Base-by-base conservation (phyloP, 2,329 filamentous ascomycete genomes). In the Parascedosporium putredinis region DNA sequence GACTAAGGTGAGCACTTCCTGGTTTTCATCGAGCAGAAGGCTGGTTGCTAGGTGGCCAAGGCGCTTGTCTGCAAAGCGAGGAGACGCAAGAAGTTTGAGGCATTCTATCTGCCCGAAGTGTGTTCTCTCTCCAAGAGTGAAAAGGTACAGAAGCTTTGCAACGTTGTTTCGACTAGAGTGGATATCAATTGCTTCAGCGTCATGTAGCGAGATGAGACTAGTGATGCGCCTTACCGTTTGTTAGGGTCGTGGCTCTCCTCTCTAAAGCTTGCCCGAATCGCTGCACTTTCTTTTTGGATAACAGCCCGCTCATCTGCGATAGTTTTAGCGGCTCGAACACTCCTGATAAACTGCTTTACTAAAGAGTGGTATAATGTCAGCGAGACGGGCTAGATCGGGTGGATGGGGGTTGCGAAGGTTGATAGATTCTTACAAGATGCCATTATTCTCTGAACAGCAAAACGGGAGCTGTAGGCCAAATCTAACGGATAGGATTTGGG, bases 271-370 rank as follows among this genome's bases (percentile, higher is more conserved):
- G 93, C 89, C 69, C 93, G 81, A 64, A 98, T 98, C 45, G 91
- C 88, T 52, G 93, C 93, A 70, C 93, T 98, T 73, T 98, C 93
- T 70, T 98, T 98, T 63, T 97, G 93, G 55, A 98, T 94, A 51
- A 98, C 93, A 48, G 93, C 91, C 64, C 93, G 83, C 74, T 98
- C 93, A 70, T 98, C 93, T 66, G 94, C 94, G 64, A 98, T 96
- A 31, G 93, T 98, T 75, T 98, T 98, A 53, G 93, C 89, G 54
- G 93, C 91, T 66, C 93, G 88, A 65, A 98, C 93, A 71, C 96
- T 97, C 66, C 93, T 90, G 70, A 98, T 98, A 72, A 98, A 98
- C 73, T 97, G 93, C 74, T 98, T 98, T 67, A 98, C 93, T 97
- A 64, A 52, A 56, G 16, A 5, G 38, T 16, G 20, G n/a, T 14